Percentiles rank a stretch among this genome's conserved stretches.
Evolutionary conservation across 441 rosid genomes (phyloP).

Genomic region (Hura crepitans): DNA sequence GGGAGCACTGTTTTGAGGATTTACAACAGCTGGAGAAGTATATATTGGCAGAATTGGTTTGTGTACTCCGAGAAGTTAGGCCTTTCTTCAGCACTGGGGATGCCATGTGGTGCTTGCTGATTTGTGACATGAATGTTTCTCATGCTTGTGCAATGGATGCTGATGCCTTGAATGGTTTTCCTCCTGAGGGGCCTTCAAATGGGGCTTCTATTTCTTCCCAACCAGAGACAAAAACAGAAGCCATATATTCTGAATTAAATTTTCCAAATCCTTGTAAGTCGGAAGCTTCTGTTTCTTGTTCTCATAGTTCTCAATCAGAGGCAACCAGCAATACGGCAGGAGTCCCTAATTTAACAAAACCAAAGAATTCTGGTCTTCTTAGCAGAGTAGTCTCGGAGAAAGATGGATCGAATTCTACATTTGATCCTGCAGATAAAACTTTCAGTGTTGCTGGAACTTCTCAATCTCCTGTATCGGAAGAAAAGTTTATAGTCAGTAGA

Average conservation of each 20-base stretch:
- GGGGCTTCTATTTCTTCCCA: constrained; percentile 30
- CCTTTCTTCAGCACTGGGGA: constrained; percentile 84
- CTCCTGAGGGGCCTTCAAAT: constrained; percentile 36
- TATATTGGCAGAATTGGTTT: constrained; percentile 78
- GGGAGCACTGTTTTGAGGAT: constrained; percentile 69
- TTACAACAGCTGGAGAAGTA: constrained; percentile 83
- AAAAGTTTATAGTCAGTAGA: constrained; percentile 53
- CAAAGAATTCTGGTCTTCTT: constrained; percentile 40
- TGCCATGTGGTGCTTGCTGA: constrained; percentile 96
- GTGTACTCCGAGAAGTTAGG: constrained; percentile 74
- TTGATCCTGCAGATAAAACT: constrained; percentile 46
- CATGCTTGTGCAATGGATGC: constrained; percentile 91
- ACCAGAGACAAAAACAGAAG: constrained; percentile 34
- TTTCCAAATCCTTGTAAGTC: constrained; percentile 42
- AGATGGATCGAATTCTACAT: constrained; percentile 40
- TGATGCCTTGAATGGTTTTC: constrained; percentile 46
- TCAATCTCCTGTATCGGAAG: constrained; percentile 49
- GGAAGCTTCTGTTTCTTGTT: constrained; percentile 38
- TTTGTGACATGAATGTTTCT: constrained; percentile 91
- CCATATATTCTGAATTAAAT: constrained; percentile 39
- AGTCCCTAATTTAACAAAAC: constrained; percentile 35
- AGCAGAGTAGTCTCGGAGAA: constrained; percentile 44
- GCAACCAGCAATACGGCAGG: constrained; percentile 33
- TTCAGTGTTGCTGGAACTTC: constrained; percentile 40
- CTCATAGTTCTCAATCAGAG: constrained; percentile 42